phyloP scores from a whole-genome alignment of 441 rosid species.

The Pelargonium australe region DNA sequence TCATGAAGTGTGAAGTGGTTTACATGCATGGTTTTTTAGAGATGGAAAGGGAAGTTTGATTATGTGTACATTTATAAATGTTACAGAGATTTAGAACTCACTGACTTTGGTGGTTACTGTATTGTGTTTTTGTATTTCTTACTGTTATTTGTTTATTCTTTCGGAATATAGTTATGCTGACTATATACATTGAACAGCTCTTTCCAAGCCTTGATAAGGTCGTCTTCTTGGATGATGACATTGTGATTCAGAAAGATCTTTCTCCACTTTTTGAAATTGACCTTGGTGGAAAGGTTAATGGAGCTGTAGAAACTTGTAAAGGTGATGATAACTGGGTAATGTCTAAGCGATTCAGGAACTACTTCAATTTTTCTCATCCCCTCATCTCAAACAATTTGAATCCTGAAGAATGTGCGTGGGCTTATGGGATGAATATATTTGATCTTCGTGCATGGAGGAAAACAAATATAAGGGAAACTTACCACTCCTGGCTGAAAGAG shows the following conservation, averaged over 20 bases:
- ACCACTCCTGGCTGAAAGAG: constrained; percentile 94
- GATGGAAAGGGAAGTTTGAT: not conserved
- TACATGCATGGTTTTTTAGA: not conserved
- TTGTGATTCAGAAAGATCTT: constrained; percentile 86
- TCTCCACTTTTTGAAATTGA: constrained; percentile 91
- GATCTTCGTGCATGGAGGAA: constrained; percentile 89
- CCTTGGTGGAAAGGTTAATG: constrained; percentile 86
- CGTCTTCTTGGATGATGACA: constrained; percentile 90
- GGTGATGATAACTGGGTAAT: constrained; percentile 98
- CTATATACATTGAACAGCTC: constrained; percentile 50
- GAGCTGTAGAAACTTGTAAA: constrained; percentile 94
- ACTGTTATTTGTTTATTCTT: not conserved
- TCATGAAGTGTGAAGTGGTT: not conserved
- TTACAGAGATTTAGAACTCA: not conserved
- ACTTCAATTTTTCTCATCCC: constrained; percentile 98
- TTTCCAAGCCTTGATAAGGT: constrained; percentile 94
- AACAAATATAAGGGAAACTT: constrained; percentile 74
- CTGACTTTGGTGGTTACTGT: not conserved
- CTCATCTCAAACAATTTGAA: constrained; percentile 66
- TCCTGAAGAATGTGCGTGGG: constrained; percentile 97
- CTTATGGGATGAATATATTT: constrained; percentile 95
- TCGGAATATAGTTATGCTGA: constrained; percentile 15
- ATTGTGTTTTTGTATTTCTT: not conserved
- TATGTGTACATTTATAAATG: not conserved
- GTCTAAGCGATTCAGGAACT: constrained; percentile 88